Evolutionary conservation across 2,329 filamentous ascomycete species (phyloP).

Genomic region (Xylariaceae sp.): DNA sequence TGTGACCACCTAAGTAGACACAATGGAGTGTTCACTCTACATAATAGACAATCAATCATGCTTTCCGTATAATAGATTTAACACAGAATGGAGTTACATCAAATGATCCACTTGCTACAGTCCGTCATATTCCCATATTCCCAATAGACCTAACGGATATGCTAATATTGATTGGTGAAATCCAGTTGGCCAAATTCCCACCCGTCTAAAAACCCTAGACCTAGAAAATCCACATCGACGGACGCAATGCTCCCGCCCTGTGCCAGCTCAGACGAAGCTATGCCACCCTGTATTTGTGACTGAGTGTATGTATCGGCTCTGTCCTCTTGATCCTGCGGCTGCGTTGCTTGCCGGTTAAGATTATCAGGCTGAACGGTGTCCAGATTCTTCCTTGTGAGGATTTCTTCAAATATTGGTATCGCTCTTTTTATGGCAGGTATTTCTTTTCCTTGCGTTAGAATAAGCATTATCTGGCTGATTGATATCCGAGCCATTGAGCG

Average conservation of each 20-base stretch:
- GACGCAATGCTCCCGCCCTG: neutral
- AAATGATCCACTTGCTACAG: too few species aligned
- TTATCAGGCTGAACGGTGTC: neutral
- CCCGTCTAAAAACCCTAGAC: neutral
- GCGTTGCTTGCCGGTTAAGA: neutral
- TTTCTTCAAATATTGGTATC: neutral
- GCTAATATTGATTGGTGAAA: neutral
- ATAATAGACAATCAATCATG: too few species aligned
- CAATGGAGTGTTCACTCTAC: too few species aligned
- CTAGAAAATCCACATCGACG: neutral
- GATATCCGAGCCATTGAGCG: neutral
- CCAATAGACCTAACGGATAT: too few species aligned
- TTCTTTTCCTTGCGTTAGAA: neutral
- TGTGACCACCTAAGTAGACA: too few species aligned
- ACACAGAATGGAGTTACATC: too few species aligned
- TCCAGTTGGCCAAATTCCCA: neutral
- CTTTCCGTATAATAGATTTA: too few species aligned
- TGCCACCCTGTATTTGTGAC: neutral
- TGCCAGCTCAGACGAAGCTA: neutral
- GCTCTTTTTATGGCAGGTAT: neutral
- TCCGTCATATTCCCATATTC: too few species aligned
- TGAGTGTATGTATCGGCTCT: neutral
- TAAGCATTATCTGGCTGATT: neutral
- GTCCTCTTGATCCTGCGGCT: neutral
- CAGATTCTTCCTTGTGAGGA: neutral